Evolutionary conservation across 495 filamentous ascomycete species (phyloP), one percentile per base, ranked within the genome.

Genomic region (Lepidopterella palustris): DNA sequence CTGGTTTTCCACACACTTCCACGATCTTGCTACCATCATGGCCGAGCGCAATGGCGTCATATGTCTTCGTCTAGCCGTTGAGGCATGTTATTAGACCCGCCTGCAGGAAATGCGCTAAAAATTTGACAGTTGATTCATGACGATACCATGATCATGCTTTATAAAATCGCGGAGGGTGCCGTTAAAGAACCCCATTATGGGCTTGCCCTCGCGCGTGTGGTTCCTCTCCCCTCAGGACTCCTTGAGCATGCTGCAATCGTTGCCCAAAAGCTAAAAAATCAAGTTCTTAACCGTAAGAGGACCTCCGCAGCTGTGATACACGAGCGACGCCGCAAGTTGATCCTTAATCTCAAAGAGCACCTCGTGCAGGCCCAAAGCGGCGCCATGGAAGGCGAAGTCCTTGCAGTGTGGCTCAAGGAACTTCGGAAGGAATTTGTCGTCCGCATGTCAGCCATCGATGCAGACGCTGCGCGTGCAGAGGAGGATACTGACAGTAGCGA

Each of bases 1-100:
- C 5, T 96, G 90, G 85, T 98, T 97, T 69, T 90, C 84, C 21
- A 97, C 93, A 0, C 93, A 98, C 69, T 97, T 97, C 66, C 80
- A 80, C 35, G 87, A 95, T 64, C 78, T 98, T 4, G 87, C 90
- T 0, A 78, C 79, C 25, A 87, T 96, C 39, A 73, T 97, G 62
- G 80, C 80, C 2, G 84, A 88, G 60, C 82, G 84, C 31, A 79
- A 73, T 35, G 90, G 89, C 6, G 89, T 96, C 1, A 76, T 92
- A 47, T 92, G 87, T 66, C 73, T 93, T 18, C 90, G 96, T 66
- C 80, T 97, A 3, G 82, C 82, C 0, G 88, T 90, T 15, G 80
- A 95, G 49, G 81, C 84, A 20, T 9, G 49, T 47, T 23, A 27
- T 31, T 35, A 51, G 26, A 9, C 15, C 1, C 3, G 6, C 18